Evolutionary conservation across 2,329 filamentous ascomycete genomes (phyloP).

Genomic region (Neopestalotiopsis rosae): DNA sequence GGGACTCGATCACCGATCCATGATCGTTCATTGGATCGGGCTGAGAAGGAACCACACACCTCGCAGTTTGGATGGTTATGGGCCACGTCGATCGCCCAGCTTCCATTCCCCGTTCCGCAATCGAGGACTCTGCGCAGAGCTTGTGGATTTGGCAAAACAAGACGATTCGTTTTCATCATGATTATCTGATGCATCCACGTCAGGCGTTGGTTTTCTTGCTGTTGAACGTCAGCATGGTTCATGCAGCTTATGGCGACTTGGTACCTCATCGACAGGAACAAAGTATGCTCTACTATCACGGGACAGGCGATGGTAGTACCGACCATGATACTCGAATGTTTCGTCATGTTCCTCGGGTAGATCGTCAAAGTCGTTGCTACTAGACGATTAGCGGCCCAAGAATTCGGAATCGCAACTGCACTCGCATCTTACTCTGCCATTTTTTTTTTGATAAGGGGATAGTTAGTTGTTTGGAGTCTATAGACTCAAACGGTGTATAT

Average conservation of each 20-base stretch:
- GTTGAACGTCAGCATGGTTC: not conserved
- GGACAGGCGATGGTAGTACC: slow-evolving; percentile 71
- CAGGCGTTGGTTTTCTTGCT: slow-evolving; percentile 73
- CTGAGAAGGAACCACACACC: slow-evolving; percentile 45
- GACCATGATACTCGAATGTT: slow-evolving; percentile 64
- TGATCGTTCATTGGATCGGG: not conserved
- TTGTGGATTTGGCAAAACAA: slow-evolving; percentile 70
- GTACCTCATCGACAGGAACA: slow-evolving; percentile 74
- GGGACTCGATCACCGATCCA: slow-evolving; percentile 18
- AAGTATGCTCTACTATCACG: slow-evolving; percentile 70
- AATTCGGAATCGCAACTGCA: not conserved
- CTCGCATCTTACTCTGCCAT: slow-evolving; percentile 11
- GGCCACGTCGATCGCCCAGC: slow-evolving; percentile 73
- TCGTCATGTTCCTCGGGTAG: slow-evolving; percentile 59
- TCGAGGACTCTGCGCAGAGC: slow-evolving; percentile 68
- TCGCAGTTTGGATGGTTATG: slow-evolving; percentile 67
- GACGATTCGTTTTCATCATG: slow-evolving; percentile 63
- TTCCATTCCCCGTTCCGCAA: slow-evolving; percentile 71
- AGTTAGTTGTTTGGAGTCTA: not conserved
- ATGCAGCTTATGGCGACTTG: not conserved
- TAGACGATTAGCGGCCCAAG: not conserved
- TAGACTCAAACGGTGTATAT: not conserved
- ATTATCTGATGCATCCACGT: slow-evolving; percentile 68
- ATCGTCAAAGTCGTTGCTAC: slow-evolving; percentile 51
- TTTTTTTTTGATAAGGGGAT: not conserved